A percentile compares a stretch with the other conserved stretches of the same genome.
phyloP scores from a whole-genome alignment of 1,284 basidiomycete species.

The Boletellus deceptivus region DNA sequence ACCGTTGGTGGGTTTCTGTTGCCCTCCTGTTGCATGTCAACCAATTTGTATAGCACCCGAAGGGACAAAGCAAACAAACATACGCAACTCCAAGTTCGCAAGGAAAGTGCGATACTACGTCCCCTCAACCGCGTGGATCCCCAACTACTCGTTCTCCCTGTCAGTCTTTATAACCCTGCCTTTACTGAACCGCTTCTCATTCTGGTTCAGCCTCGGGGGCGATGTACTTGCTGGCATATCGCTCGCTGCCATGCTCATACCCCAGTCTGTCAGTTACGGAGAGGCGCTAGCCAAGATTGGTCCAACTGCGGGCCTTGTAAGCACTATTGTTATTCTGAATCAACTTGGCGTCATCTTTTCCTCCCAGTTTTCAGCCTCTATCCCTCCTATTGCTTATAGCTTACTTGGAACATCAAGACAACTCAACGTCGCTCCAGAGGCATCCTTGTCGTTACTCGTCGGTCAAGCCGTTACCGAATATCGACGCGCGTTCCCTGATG shows the following conservation, averaged over 20 bases:
- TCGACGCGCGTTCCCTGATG: conserved; percentile 57
- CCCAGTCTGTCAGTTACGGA: conserved; percentile 91
- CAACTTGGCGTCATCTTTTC: conserved; percentile 5
- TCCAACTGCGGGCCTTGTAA: conserved; percentile 81
- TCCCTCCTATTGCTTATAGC: conserved; percentile 82
- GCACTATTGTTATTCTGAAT: conserved; percentile 27
- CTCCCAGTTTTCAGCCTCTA: conserved; percentile 68
- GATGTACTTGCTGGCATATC: conserved; percentile 85
- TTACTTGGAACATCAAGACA: conserved; percentile 83
- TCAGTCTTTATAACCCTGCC: conserved; percentile 39
- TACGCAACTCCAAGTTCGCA: conserved; percentile 30
- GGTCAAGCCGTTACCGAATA: conserved; percentile 79
- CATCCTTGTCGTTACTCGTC: conserved; percentile 83
- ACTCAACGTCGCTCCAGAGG: conserved; percentile 87
- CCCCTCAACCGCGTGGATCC: conserved; percentile 78
- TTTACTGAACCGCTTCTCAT: conserved; percentile 8
- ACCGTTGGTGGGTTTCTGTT: conserved; percentile 16
- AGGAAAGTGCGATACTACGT: conserved; percentile 60
- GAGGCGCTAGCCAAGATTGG: conserved; percentile 80
- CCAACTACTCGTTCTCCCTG: conserved; percentile 73
- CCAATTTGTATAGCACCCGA: conserved; percentile 11
- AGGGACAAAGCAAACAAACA: conserved; percentile 16
- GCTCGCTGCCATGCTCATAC: conserved; percentile 87
- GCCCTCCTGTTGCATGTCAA: neutral
- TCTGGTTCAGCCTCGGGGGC: conserved; percentile 60